A percentile compares a stretch with the other conserved stretches of the same genome.
Conservation (phyloP, 2,329 filamentous ascomycete species). For the Cladosporium sp. region DNA sequence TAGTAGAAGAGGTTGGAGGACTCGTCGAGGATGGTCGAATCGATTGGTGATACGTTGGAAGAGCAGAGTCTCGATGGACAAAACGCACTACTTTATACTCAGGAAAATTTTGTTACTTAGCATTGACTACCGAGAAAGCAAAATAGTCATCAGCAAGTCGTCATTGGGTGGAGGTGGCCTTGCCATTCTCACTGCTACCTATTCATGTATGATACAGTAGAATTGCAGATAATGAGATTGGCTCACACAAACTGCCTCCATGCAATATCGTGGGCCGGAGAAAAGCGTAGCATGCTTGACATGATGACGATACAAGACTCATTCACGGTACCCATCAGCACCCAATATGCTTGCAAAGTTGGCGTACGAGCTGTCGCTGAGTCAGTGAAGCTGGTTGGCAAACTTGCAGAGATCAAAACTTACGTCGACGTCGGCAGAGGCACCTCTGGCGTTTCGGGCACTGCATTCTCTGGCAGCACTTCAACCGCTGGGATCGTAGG, state of each 20-base stretch:
- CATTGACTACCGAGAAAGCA: no score
- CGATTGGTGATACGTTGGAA: no score
- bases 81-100: no score
- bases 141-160: no score
- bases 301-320: not conserved
- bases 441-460: not conserved
- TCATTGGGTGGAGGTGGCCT: no score
- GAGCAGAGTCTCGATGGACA: no score
- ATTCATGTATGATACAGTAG: conserved; percentile 8
- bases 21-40: no score
- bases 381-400: conserved; percentile 3
- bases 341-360: conserved; percentile 13
- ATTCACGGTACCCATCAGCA: conserved; percentile 1
- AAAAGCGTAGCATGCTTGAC: no score
- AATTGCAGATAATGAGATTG: not conserved
- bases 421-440: conserved; percentile 13
- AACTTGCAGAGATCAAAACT: not conserved
- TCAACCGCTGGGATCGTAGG: not conserved
- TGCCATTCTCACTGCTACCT: not conserved
- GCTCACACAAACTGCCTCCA: not conserved
- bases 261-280: not conserved
- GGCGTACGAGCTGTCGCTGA: conserved; percentile 5
- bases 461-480: not conserved
- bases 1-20: no score
- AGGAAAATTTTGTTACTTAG: no score